A percentile compares a stretch with the other conserved stretches of the same genome.
phyloP scores from a whole-genome alignment of 257 asterid species.

The Jacaranda copaia region DNA sequence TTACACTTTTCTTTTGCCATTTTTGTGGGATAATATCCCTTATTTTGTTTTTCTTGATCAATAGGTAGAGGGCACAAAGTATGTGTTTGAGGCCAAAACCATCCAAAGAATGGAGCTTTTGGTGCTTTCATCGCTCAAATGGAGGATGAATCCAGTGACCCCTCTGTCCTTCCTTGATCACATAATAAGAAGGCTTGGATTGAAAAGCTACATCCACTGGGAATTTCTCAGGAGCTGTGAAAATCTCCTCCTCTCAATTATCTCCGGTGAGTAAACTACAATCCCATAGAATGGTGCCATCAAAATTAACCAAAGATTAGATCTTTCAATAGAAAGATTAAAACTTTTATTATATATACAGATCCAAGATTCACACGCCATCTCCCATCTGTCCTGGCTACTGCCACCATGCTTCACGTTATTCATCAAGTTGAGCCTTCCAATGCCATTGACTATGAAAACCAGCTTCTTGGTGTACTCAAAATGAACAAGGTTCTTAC shows the following conservation, averaged over 20 bases:
- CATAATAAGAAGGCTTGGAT: conserved; percentile 72
- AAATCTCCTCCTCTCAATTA: conserved; percentile 64
- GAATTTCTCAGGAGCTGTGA: conserved; percentile 70
- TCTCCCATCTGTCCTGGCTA: conserved; percentile 81
- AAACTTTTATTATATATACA: conserved; percentile 23
- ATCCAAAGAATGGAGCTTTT: conserved; percentile 91
- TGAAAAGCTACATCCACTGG: conserved; percentile 59
- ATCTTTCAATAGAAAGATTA: too few relatives aligned
- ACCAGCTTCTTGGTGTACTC: conserved; percentile 75
- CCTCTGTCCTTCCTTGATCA: conserved; percentile 88
- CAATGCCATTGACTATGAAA: conserved; percentile 62
- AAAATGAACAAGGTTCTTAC: conserved; percentile 68
- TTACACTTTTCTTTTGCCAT: neutral
- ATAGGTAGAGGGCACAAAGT: conserved; percentile 69
- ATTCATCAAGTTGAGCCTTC: conserved; percentile 65
- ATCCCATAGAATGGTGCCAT: too few relatives aligned
- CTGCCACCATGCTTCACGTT: conserved; percentile 88
- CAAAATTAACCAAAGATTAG: too few relatives aligned
- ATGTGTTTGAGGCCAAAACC: conserved; percentile 77
- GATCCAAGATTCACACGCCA: conserved; percentile 73
- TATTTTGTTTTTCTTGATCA: neutral
- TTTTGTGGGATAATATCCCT: neutral
- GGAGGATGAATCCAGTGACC: conserved; percentile 98
- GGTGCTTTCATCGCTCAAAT: conserved; percentile 71
- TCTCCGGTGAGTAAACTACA: conserved; percentile 61